Percentiles rank a stretch among this genome's conserved stretches.
Evolutionary conservation across 352 stramenopile species (phyloP).

Genomic region (Pythium rhizo-oryzae): DNA sequence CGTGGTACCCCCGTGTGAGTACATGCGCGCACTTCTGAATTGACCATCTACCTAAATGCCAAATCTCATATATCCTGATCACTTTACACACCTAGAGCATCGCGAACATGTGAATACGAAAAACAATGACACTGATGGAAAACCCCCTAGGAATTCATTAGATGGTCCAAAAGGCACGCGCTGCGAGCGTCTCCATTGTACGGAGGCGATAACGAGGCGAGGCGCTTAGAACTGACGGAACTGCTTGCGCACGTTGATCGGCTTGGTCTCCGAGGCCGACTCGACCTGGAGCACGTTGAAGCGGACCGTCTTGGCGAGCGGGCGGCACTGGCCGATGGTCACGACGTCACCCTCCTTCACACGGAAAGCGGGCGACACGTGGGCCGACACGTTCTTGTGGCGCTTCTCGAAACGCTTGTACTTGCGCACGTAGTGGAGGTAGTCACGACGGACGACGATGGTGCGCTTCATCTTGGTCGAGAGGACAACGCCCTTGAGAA

Average conservation of each 20-base stretch:
- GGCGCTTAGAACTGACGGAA: constrained; percentile 98
- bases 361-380: constrained; percentile 97
- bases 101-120: too few species aligned
- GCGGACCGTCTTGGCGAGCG: constrained; percentile 99
- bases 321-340: constrained; percentile 99
- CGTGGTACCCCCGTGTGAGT: constrained; percentile 28
- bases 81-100: not conserved
- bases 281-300: constrained; percentile 99
- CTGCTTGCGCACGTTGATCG: constrained; percentile 98
- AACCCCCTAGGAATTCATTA: constrained; percentile 32
- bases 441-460: constrained; percentile 99
- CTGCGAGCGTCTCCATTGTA: not conserved
- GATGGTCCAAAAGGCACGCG: constrained; percentile 15
- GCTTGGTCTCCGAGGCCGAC: constrained; percentile 94
- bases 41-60: constrained; percentile 3
- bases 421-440: constrained; percentile 99
- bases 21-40: constrained; percentile 29
- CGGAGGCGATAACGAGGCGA: not conserved
- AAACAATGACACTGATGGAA: constrained; percentile 4
- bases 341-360: constrained; percentile 99
- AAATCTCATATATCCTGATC: not conserved
- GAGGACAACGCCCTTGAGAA: constrained; percentile 98
- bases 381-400: constrained; percentile 99
- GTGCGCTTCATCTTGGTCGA: constrained; percentile 99
- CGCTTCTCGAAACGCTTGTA: constrained; percentile 99